These are phyloP conservation scores for Calonectria naviculata DNA, from an alignment of 2,329 filamentous ascomycete species.

Conservation along the genomic window DNA sequence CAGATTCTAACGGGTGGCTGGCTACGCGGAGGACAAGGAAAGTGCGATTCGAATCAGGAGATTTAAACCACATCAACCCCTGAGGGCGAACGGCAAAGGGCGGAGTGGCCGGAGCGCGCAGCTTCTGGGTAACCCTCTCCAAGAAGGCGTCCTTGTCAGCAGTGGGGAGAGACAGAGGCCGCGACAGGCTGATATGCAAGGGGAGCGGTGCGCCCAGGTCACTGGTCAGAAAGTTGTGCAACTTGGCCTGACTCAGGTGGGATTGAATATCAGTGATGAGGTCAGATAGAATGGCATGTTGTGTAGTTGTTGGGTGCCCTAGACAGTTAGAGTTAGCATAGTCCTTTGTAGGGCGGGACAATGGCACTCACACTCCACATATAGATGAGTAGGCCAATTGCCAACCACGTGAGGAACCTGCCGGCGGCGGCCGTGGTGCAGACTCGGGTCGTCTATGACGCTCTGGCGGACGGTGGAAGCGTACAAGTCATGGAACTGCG, in stretches of 20 bases:
- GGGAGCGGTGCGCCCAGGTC: slow-evolving; percentile 83
- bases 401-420: slow-evolving; percentile 86
- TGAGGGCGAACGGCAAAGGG: slow-evolving; percentile 53
- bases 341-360: not conserved
- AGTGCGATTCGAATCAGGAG: slow-evolving; percentile 74
- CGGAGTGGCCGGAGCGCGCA: slow-evolving; percentile 45
- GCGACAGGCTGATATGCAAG: slow-evolving; percentile 90
- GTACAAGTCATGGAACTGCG: slow-evolving; percentile 89
- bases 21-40: slow-evolving; percentile 84
- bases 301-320: slow-evolving; percentile 66
- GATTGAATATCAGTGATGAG: slow-evolving; percentile 53
- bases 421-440: slow-evolving; percentile 88
- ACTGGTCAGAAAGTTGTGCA: slow-evolving; percentile 79
- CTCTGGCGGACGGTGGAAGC: slow-evolving; percentile 82
- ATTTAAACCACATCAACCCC: slow-evolving; percentile 61
- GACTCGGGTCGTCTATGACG: slow-evolving; percentile 81
- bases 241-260: slow-evolving; percentile 48
- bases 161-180: slow-evolving; percentile 80
- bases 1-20: slow-evolving; percentile 15
- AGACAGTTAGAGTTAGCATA: slow-evolving; percentile 59
- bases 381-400: slow-evolving; percentile 93
- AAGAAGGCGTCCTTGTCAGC: slow-evolving; percentile 78
- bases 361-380: slow-evolving; percentile 82
- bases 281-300: slow-evolving; percentile 58
- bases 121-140: slow-evolving; percentile 57